Evolutionary conservation across 1,284 basidiomycete genomes (phyloP), one percentile per base, ranked within the genome.

Genomic region (Vanrija sp.): DNA sequence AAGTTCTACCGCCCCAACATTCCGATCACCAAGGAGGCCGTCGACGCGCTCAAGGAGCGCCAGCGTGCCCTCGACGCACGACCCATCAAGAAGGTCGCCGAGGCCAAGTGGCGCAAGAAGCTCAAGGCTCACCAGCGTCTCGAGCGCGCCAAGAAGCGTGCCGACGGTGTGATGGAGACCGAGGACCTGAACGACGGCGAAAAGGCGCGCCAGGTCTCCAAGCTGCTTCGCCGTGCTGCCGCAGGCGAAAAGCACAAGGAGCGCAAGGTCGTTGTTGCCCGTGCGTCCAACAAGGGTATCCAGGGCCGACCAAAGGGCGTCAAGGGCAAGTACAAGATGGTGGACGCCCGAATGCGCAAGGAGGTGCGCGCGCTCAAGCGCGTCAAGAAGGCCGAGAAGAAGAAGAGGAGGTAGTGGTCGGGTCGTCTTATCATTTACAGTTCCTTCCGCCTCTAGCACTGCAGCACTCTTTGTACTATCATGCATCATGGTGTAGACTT

Each of bases 31-130:
- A 98, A 97, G 76, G 96, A 98, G 75, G 96, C 96, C 6, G 80
- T 98, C 52, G 82, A 82, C 50, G 87, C 86, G 4, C 81, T 99
- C 36, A 85, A 89, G 35, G 91, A 89, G 16, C 90, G 88, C 70
- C 90, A 96, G 78, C 86, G 94, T 22, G 91, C 92, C 6, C 80
- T 99, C 44, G 93, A 99, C 71, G 94, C 95, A 3, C 84, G 96
- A 14, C 96, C 96, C 16, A 98, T 99, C 78, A 98, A 98, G 80
- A 99, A 99, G 81, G 82, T 99, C 12, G 96, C 95, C 18, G 96
- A 98, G 78, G 96, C 96, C 41, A 98, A 98, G 77, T 93, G 91
- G 36, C 83, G 96, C 58, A 98, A 98, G 79, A 98, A 98, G 80
- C 78, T 89, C 73, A 90, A 88, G 76, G 89, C 92, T 4, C 82